Evolutionary conservation across 352 stramenopile genomes (phyloP).

Genomic region (Globisporangium splendens): DNA sequence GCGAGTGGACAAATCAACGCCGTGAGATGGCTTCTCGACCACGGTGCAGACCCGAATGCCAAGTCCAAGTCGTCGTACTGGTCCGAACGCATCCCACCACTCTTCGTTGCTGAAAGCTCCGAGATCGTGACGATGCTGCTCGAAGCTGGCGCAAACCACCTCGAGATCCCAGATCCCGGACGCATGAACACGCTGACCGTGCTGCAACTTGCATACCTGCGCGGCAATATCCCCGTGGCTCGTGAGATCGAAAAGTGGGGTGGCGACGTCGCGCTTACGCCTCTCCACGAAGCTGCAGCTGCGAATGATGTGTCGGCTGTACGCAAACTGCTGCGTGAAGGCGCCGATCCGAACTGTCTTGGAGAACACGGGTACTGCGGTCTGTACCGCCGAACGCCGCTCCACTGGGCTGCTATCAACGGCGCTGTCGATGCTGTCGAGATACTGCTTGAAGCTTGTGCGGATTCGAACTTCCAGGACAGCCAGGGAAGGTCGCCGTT

Average conservation of each 20-base stretch:
- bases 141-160: slow-evolving; percentile 59
- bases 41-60: slow-evolving; percentile 57
- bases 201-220: slow-evolving; percentile 66
- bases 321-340: slow-evolving; percentile 41
- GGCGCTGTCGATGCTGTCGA: slow-evolving; percentile 36
- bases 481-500: slow-evolving; percentile 50
- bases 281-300: slow-evolving; percentile 22
- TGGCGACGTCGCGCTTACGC: no score
- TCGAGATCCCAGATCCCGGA: slow-evolving; percentile 63
- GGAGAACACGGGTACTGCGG: slow-evolving; percentile 68
- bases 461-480: slow-evolving; percentile 74
- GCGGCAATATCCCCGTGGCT: slow-evolving; percentile 58
- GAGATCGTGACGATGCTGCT: slow-evolving; percentile 63
- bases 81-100: slow-evolving; percentile 55
- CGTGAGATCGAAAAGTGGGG: slow-evolving; percentile 49
- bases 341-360: slow-evolving; percentile 57
- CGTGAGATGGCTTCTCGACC: slow-evolving; percentile 51
- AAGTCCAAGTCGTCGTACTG: slow-evolving; percentile 59
- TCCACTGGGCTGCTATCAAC: slow-evolving; percentile 72
- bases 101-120: slow-evolving; percentile 67
- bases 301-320: slow-evolving; percentile 33
- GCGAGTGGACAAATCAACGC: slow-evolving; percentile 51
- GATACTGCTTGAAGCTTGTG: slow-evolving; percentile 46
- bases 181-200: no score
- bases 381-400: slow-evolving; percentile 59